A percentile compares a stretch with the other conserved stretches of the same genome.
Conservation (phyloP, 1,284 basidiomycete genomes). For the Quambalaria eucalypti region DNA sequence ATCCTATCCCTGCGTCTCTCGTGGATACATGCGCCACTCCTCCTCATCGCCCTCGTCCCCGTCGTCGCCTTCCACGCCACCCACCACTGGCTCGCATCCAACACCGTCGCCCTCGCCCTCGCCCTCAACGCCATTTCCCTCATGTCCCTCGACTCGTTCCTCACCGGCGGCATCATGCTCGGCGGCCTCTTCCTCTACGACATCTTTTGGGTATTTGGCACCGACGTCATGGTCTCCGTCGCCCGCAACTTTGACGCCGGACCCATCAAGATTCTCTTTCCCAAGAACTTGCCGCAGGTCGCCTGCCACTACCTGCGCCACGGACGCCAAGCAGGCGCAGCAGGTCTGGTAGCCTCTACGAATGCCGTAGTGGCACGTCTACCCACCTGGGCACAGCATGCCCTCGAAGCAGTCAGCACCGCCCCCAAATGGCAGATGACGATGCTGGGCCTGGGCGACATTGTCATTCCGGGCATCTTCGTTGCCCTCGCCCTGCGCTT, state of each 20-base stretch:
- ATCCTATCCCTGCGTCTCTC: not conserved
- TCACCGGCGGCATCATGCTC: slow-evolving; percentile 74
- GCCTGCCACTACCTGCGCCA: not conserved
- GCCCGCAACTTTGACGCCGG: slow-evolving; percentile 77
- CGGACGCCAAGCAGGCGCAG: not conserved
- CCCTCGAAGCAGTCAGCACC: not conserved
- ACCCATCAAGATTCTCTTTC: slow-evolving; percentile 61
- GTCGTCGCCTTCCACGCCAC: slow-evolving; percentile 60
- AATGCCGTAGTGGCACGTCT: slow-evolving; percentile 4
- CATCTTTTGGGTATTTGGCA: slow-evolving; percentile 46
- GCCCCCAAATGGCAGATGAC: slow-evolving; percentile 58
- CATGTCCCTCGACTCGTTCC: slow-evolving; percentile 80
- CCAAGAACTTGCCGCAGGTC: slow-evolving; percentile 40
- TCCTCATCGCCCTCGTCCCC: slow-evolving; percentile 60
- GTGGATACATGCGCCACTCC: slow-evolving; percentile 44
- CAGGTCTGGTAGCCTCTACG: slow-evolving; percentile 3
- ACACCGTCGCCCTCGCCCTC: slow-evolving; percentile 75
- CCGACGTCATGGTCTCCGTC: slow-evolving; percentile 53
- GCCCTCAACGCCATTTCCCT: slow-evolving; percentile 71
- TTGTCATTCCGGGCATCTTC: slow-evolving; percentile 83
- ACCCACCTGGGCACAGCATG: no score
- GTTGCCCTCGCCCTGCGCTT: slow-evolving; percentile 79
- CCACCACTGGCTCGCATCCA: slow-evolving; percentile 62
- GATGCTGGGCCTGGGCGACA: slow-evolving; percentile 85
- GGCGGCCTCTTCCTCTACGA: slow-evolving; percentile 45